Evolutionary conservation across 805 yeast genomes (phyloP), one percentile per base, ranked within the genome.

Genomic region (Lachancea nothofagi): DNA sequence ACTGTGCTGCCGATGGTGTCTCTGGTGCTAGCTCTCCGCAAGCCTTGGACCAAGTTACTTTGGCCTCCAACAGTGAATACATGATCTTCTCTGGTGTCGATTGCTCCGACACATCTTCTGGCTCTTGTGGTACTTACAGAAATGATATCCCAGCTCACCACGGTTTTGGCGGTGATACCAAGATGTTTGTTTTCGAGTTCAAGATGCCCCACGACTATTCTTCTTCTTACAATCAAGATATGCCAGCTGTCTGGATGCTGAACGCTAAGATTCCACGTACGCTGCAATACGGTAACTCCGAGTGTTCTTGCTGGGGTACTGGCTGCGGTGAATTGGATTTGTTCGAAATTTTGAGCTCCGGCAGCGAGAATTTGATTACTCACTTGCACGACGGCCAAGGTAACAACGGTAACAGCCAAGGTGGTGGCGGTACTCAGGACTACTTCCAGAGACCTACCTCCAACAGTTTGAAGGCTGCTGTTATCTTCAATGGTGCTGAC

Each of bases 301-400:
- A 75, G 15, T 93, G 97, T 73, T 87, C 97, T 26, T 93, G 98
- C 76, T 93, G 98, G 98, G 55, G 75, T 39, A 74, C 95, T 40
- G 97, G 97, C 46, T 93, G 98, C 70, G 98, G 98, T 71, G 98
- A 93, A 73, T 72, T 93, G 56, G 98, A 93, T 68, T 72, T 88
- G 56, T 93, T 90, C 57, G 98, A 93, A 75, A 74, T 90, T 52
- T 75, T 93, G 53, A 69, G 78, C 46, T 51, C 83, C 25, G 96
- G 96, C 51, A 78, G 85, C 47, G 68, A 71, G 61, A 78, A 80
- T 62, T 70, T 89, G 64, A 80, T 83, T 54, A 70, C 85, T 42
- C 93, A 87, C 61, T 67, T 90, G 55, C 97, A 90, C 70, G 78
- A 75, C 59, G 85, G 83, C 52, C 94, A 84, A 70, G 90, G 89